phyloP scores from a whole-genome alignment of 768 basidiomycete species.

The Exidia glandulosa region DNA sequence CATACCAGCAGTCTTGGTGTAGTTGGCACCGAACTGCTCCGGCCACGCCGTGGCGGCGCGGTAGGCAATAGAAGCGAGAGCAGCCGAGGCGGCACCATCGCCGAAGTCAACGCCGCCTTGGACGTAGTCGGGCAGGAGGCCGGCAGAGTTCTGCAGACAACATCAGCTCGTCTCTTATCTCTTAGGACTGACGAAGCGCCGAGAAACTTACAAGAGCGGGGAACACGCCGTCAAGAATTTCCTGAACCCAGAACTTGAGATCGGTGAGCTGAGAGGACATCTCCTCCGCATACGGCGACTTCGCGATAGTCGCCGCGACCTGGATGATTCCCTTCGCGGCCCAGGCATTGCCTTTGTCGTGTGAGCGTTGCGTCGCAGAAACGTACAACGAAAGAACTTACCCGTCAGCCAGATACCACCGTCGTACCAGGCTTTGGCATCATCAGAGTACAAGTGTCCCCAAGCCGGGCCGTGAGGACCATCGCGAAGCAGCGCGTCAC shows the following conservation, averaged over 20 bases:
- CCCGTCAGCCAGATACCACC: conserved; percentile 28
- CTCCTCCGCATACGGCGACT: conserved; percentile 13
- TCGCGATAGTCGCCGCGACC: conserved; percentile 28
- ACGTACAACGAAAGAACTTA: not conserved
- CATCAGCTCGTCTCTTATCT: not conserved
- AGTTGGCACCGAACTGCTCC: conserved; percentile 19
- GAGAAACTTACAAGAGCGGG: conserved; percentile 15
- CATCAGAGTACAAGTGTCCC: conserved; percentile 25
- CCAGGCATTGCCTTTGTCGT: conserved; percentile 25
- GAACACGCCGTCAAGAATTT: conserved; percentile 21
- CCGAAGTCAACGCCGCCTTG: conserved; percentile 18
- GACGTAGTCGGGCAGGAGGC: conserved; percentile 28
- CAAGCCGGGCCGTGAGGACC: conserved; percentile 24
- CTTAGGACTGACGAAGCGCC: not conserved
- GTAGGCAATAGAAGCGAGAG: conserved; percentile 14
- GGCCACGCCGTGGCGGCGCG: conserved; percentile 20
- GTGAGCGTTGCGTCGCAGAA: not conserved
- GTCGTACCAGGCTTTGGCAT: conserved; percentile 10
- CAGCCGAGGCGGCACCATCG: conserved; percentile 25
- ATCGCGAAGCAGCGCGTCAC: conserved; percentile 19
- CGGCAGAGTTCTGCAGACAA: conserved; percentile 16
- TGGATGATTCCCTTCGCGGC: conserved; percentile 30
- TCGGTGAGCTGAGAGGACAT: conserved; percentile 22
- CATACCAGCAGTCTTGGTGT: conserved; percentile 16
- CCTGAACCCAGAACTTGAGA: conserved; percentile 23